Conservation (phyloP, 257 asterid genomes). For the Nyctanthes arbortristis region DNA sequence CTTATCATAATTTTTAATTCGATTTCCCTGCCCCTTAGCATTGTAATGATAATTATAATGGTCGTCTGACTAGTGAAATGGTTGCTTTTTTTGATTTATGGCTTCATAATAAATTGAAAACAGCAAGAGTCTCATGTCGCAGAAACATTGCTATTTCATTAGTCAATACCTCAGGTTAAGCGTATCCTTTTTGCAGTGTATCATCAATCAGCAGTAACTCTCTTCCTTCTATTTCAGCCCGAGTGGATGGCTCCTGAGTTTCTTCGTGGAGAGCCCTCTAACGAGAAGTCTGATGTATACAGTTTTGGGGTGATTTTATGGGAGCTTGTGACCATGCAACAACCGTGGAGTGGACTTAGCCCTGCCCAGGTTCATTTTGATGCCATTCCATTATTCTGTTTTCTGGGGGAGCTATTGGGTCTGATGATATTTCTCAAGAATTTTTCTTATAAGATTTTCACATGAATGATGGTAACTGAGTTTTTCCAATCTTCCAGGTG, state of each 20-base stretch:
- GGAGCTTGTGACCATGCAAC: slow-evolving; percentile 95
- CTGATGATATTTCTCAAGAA: neutral
- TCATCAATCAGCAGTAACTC: slow-evolving; percentile 38
- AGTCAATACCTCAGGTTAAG: too few relatives aligned
- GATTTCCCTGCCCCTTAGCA: too few relatives aligned
- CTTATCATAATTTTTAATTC: too few relatives aligned
- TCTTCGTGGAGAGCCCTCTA: slow-evolving; percentile 96
- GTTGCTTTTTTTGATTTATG: neutral
- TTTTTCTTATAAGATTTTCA: neutral
- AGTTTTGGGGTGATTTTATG: slow-evolving; percentile 93
- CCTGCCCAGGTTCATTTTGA: slow-evolving; percentile 70
- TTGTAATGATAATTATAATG: too few relatives aligned
- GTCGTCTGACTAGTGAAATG: neutral
- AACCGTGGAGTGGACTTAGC: slow-evolving; percentile 93
- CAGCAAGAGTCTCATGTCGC: neutral
- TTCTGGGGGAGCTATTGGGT: neutral
- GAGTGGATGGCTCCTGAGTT: slow-evolving; percentile 99
- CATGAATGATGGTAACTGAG: neutral
- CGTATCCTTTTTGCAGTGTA: slow-evolving; percentile 21
- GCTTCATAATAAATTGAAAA: neutral
- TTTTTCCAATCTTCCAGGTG: slow-evolving; percentile 46
- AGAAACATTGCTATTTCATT: slow-evolving; percentile 13
- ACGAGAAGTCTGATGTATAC: slow-evolving; percentile 91
- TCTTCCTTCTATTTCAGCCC: slow-evolving; percentile 70
- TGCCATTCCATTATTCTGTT: neutral